A percentile compares a stretch with the other conserved stretches of the same genome.
These are phyloP conservation scores for Saccharomycopsis sp. DNA, from an alignment of 805 yeast genomes.

Conservation along the genomic window DNA sequence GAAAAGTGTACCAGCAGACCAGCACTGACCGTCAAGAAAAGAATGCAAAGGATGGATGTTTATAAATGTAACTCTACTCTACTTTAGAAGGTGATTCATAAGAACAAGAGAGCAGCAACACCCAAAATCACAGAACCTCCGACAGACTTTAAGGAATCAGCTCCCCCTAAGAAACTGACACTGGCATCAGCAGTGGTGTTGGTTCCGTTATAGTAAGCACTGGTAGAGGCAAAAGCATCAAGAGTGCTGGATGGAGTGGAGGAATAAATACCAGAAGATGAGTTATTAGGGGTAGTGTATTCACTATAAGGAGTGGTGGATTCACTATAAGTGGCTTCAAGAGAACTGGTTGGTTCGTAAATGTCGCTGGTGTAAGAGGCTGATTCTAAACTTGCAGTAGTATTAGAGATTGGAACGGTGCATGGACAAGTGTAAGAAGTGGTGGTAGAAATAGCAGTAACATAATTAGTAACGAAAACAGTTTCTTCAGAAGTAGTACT, in stretches of 20 bases:
- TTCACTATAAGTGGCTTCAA: slow-evolving; percentile 4
- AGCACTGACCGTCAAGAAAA: too few species aligned
- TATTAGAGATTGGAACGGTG: not conserved
- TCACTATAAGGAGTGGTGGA: slow-evolving; percentile 10
- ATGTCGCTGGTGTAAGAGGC: too few species aligned
- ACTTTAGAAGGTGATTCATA: too few species aligned
- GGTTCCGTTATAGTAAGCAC: slow-evolving; percentile 1
- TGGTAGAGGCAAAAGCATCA: slow-evolving; percentile 9
- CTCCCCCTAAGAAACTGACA: slow-evolving; percentile 9
- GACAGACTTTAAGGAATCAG: slow-evolving; percentile 1
- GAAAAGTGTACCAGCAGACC: too few species aligned
- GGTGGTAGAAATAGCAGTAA: slow-evolving; percentile 16
- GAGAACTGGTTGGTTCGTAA: not conserved
- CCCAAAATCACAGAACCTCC: slow-evolving; percentile 14
- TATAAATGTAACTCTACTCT: too few species aligned
- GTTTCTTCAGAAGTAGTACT: not conserved
- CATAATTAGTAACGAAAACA: slow-evolving; percentile 15
- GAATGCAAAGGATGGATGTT: too few species aligned
- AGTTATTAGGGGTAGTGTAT: slow-evolving; percentile 7
- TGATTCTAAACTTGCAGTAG: not conserved
- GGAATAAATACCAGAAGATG: not conserved
- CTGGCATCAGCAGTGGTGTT: not conserved
- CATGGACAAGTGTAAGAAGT: slow-evolving; percentile 12
- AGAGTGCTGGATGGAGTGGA: slow-evolving; percentile 15
- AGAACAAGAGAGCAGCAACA: slow-evolving; percentile 15